Base-by-base conservation (phyloP, 352 stramenopile genomes). In the Aphanomyces cochlioides region DNA sequence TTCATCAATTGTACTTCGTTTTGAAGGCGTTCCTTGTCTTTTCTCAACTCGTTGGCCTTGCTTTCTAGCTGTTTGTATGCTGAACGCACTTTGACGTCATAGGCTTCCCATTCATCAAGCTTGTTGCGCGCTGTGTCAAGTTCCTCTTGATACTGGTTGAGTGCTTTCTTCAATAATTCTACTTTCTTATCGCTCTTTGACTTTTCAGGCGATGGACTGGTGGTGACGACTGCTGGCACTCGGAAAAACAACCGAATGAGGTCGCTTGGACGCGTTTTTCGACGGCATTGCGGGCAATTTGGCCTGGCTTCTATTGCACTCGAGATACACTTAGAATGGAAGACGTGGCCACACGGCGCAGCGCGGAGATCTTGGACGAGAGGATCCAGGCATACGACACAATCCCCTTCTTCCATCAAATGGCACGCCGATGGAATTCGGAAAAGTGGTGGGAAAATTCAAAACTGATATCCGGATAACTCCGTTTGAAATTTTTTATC, bases 321-420 rank as follows among this genome's bases (percentile, higher is more conserved):
- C 4, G 28, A n/a, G 7, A 56, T 50, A 36, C 59, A 67, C 38
- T 28, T 48, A 10, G 21, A 41, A 67, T 67, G 59, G 38, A 56
- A 67, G 4, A 67, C 59, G 21, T 67, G 59, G 5, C 59, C 59
- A 37, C 59, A 67, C 12, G 59, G 59, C 28, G 56, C 41, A 8
- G 15, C 41, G 43, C 43, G 19, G 15, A 67, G 41, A 19, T 56
- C 43, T 21, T 56, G 10, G 21, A 56, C 38, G 41, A 67, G n/a
- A 12, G 59, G 59, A 12, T 67, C 59, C 15, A 67, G 43, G 59
- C 59, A 67, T n/a, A 67, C 56, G 17, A 13, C 56, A 34, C 59
- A 67, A 19, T 67, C 59, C 21, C 59, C 59, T 17, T 67, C 59
- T 13, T 61, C 54, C 54, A 61, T 61, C 54, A 28, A 28, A 28